Evolutionary conservation across 1,284 basidiomycete species (phyloP).

Genomic region (Rhodotorula sp.): DNA sequence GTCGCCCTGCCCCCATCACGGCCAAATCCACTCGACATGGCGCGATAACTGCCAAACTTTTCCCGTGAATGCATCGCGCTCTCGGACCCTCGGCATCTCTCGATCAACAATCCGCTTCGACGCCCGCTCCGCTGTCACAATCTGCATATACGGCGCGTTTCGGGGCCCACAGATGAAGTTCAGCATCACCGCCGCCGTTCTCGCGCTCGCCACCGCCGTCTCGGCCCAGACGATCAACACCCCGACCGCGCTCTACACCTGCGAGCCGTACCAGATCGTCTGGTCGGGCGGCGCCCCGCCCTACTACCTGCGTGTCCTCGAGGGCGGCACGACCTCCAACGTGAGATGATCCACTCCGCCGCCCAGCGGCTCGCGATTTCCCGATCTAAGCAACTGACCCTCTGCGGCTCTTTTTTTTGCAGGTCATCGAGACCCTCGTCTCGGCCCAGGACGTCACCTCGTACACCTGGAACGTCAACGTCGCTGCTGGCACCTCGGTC

Average conservation of each 20-base stretch:
- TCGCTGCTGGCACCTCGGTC: slow-evolving; percentile 46
- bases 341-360: background rate
- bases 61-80: background rate
- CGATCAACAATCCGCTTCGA: background rate
- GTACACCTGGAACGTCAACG: slow-evolving; percentile 45
- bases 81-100: background rate
- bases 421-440: slow-evolving; percentile 30
- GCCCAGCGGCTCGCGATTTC: background rate
- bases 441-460: slow-evolving; percentile 4
- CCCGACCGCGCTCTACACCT: slow-evolving; percentile 35
- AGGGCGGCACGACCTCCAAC: slow-evolving; percentile 17
- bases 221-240: slow-evolving; percentile 33
- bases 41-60: too few relatives aligned
- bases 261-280: slow-evolving; percentile 19
- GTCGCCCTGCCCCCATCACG: too few relatives aligned
- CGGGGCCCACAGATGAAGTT: slow-evolving; percentile 6
- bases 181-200: slow-evolving; percentile 12
- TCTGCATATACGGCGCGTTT: background rate
- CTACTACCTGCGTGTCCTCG: slow-evolving; percentile 18
- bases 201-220: slow-evolving; percentile 24
- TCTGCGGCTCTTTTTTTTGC: background rate
- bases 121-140: background rate
- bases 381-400: background rate
- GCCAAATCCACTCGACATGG: too few relatives aligned
- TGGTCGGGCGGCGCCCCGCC: slow-evolving; percentile 26